Evolutionary conservation across 1,284 basidiomycete genomes (phyloP), one percentile per base, ranked within the genome.

Genomic region (Ganoderma leucocontextum): DNA sequence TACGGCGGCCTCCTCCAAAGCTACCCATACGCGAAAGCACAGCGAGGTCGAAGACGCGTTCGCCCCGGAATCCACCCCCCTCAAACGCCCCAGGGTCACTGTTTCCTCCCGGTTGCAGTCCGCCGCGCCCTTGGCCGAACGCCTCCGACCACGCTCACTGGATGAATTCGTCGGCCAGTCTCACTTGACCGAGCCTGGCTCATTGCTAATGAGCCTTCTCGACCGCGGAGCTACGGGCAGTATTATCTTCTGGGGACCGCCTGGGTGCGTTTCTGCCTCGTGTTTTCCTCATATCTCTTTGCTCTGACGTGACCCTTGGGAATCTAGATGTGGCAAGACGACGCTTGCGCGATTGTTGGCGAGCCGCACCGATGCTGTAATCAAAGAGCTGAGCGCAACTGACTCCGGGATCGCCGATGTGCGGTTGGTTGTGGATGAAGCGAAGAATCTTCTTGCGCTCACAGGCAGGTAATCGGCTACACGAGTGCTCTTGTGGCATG

Each of bases 401-500:
- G 87, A 86, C 41, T 89, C 91, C 0, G 92, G 93, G 0, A 89
- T 94, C 0, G 88, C 88, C 42, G 95, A 97, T 60, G 89, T 96
- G n/a, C 87, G 93, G 49, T 85, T 86, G 49, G 84, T 94, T 6
- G 91, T 95, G 69, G 94, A 96, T 70, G 93, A 95, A 75, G 94
- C 95, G 0, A 91, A 91, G 75, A 87, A 87, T 62, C 82, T 86
- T 1, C 85, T 96, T 61, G 83, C 86, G 60, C 79, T 96, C 57
- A 91, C 90, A 0, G 93, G 92, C 63, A 86, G 89, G 92, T 88
- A 62, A 36, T 57, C 35, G 44, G 7, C 44, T 60, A 12, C 47
- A 33, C 59, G 42, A 8, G n/a, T 19, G 10, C 35, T 17, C n/a
- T 15, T 2, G 7, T 41, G 38, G 7, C 33, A 17, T 52, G 22